These are phyloP conservation scores for Aspergillus costaricaensis DNA, from an alignment of 2,329 filamentous ascomycete species.

Conservation along the genomic window DNA sequence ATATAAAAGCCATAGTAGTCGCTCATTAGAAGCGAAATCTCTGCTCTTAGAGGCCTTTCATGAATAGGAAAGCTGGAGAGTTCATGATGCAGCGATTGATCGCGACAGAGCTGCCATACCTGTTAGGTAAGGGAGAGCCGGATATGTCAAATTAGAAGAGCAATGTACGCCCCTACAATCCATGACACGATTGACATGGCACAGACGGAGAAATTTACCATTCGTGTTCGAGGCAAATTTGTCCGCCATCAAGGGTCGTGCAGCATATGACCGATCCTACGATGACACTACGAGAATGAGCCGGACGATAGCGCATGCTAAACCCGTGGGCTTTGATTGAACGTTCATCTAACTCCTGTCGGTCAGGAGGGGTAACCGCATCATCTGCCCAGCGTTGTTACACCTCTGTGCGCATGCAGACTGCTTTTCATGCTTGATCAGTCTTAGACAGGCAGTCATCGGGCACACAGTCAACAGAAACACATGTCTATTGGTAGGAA, in stretches of 20 bases:
- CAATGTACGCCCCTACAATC: background rate
- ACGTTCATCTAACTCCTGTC: background rate
- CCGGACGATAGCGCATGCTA: background rate
- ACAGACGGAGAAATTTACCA: background rate
- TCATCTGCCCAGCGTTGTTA: background rate
- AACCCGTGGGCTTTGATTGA: background rate
- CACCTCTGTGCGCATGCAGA: background rate
- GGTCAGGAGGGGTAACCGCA: background rate
- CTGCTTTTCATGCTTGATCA: background rate
- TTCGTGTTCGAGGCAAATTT: background rate
- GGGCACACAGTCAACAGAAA: constrained; percentile 1
- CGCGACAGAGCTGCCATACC: background rate
- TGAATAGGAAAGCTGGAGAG: background rate
- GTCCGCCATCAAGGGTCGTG: background rate
- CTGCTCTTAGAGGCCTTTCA: background rate
- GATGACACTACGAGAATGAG: background rate
- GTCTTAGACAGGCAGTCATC: background rate
- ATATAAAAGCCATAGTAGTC: background rate
- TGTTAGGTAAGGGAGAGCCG: background rate
- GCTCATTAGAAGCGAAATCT: background rate
- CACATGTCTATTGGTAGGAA: constrained; percentile 3
- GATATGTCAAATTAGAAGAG: background rate
- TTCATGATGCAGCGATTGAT: background rate
- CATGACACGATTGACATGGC: background rate
- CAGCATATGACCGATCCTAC: background rate